A percentile compares a stretch with the other conserved stretches of the same genome.
phyloP scores from a whole-genome alignment of 805 yeast species.

The Diddensiella santjacobensis region DNA sequence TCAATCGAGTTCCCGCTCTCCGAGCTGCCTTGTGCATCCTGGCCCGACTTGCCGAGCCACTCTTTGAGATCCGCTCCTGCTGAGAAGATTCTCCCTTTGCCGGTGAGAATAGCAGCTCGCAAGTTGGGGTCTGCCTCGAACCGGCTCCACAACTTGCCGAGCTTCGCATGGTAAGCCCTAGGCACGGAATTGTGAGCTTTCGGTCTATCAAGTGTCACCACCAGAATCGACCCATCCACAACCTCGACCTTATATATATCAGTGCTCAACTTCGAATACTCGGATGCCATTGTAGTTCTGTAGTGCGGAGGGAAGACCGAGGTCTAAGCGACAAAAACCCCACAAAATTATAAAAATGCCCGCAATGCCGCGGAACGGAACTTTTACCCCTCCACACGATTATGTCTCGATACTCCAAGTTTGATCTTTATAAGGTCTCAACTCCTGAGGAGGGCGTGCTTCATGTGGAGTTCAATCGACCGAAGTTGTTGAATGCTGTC shows the following conservation, averaged over 20 bases:
- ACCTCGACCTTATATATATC: slow-evolving; percentile 20
- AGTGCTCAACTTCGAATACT: slow-evolving; percentile 3
- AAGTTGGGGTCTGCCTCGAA: slow-evolving; percentile 22
- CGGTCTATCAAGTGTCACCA: slow-evolving; percentile 23
- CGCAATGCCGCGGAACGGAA: no score
- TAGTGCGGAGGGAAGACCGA: neutral
- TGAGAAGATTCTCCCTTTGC: slow-evolving; percentile 27
- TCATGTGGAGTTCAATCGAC: slow-evolving; percentile 60
- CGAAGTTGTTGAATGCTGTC: slow-evolving; percentile 57
- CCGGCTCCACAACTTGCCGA: slow-evolving; percentile 20
- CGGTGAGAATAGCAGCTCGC: slow-evolving; percentile 27
- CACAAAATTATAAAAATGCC: neutral
- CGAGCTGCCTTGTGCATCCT: slow-evolving; percentile 3
- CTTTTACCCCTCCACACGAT: no score
- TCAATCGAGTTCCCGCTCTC: slow-evolving; percentile 1
- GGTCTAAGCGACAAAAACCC: neutral
- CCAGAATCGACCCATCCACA: slow-evolving; percentile 14
- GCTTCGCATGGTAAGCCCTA: slow-evolving; percentile 14
- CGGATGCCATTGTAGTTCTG: neutral
- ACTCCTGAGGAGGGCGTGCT: slow-evolving; percentile 46
- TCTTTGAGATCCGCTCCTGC: slow-evolving; percentile 31
- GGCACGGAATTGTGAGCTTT: slow-evolving; percentile 22
- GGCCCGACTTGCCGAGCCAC: slow-evolving; percentile 11
- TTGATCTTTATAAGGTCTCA: slow-evolving; percentile 30
- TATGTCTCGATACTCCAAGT: slow-evolving; percentile 19